These are phyloP conservation scores for Grigorovia jiainica DNA, from an alignment of 805 yeast species.

Conservation along the genomic window DNA sequence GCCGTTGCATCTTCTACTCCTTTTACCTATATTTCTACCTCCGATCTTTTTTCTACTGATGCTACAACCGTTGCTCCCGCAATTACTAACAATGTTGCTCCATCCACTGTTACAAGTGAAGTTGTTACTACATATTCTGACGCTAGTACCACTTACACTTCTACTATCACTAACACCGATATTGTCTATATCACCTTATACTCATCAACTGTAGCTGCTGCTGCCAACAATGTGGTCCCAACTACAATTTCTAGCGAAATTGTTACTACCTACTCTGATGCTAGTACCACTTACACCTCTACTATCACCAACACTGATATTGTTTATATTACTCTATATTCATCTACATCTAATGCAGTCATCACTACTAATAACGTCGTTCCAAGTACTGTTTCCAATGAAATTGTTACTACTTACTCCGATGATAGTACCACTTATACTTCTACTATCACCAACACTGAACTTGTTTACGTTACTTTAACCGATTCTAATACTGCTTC, in stretches of 20 bases:
- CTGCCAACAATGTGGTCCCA: not conserved
- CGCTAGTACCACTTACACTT: conserved; percentile 1
- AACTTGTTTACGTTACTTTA: not conserved
- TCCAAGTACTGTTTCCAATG: conserved; percentile 11
- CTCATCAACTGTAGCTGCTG: too few species aligned
- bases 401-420: conserved; percentile 4
- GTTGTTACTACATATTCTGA: conserved; percentile 5
- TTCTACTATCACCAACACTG: not conserved
- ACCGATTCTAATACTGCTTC: not conserved
- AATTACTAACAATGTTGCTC: conserved; percentile 13
- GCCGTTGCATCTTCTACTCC: too few species aligned
- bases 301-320: conserved; percentile 9
- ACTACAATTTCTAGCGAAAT: not conserved
- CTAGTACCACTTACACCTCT: conserved; percentile 1
- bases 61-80: too few species aligned
- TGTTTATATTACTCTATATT: conserved; percentile 11
- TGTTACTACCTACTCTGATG: not conserved
- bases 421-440: conserved; percentile 3
- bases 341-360: conserved; percentile 2
- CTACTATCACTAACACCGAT: not conserved
- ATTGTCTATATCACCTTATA: not conserved
- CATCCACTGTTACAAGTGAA: conserved; percentile 11
- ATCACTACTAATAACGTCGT: conserved; percentile 8
- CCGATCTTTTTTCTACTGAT: too few species aligned
- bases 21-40: too few species aligned